These are phyloP conservation scores for Monosporozyma solicola DNA, from an alignment of 805 yeast species.

Conservation along the genomic window DNA sequence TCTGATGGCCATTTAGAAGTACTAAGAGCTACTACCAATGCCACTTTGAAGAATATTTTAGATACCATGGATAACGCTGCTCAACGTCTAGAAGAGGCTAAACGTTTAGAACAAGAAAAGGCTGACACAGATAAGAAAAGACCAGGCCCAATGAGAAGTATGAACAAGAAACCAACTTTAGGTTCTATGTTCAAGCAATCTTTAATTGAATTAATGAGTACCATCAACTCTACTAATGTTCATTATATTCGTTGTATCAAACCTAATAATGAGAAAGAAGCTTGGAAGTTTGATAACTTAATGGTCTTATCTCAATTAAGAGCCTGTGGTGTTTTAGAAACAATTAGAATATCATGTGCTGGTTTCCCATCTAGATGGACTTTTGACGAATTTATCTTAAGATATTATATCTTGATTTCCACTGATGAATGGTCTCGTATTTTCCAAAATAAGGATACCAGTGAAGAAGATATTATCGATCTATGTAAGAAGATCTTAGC, in stretches of 20 bases:
- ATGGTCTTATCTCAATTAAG: constrained; percentile 93
- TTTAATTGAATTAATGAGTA: constrained; percentile 82
- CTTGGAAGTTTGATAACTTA: constrained; percentile 91
- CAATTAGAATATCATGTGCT: constrained; percentile 92
- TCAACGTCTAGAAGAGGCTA: constrained; percentile 35
- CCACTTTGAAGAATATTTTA: constrained; percentile 55
- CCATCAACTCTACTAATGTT: constrained; percentile 89
- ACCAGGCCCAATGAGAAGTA: constrained; percentile 37
- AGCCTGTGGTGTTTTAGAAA: constrained; percentile 98
- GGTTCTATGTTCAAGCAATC: constrained; percentile 93
- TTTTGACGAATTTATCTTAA: constrained; percentile 81
- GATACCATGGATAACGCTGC: constrained; percentile 53
- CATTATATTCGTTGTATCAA: constrained; percentile 96
- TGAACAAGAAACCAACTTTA: constrained; percentile 76
- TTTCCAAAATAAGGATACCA: constrained; percentile 39
- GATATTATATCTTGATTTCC: constrained; percentile 76
- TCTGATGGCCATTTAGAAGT: constrained; percentile 92
- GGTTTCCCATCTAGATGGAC: constrained; percentile 97
- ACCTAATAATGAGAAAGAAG: constrained; percentile 88
- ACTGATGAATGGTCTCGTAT: constrained; percentile 61
- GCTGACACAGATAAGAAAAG: constrained; percentile 29
- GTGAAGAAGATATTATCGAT: constrained; percentile 48
- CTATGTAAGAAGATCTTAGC: constrained; percentile 61
- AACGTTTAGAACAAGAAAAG: constrained; percentile 22
- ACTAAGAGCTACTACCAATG: constrained; percentile 58